Evolutionary conservation across 345 rosid genomes (phyloP).

Genomic region (Erucastrum elatum): DNA sequence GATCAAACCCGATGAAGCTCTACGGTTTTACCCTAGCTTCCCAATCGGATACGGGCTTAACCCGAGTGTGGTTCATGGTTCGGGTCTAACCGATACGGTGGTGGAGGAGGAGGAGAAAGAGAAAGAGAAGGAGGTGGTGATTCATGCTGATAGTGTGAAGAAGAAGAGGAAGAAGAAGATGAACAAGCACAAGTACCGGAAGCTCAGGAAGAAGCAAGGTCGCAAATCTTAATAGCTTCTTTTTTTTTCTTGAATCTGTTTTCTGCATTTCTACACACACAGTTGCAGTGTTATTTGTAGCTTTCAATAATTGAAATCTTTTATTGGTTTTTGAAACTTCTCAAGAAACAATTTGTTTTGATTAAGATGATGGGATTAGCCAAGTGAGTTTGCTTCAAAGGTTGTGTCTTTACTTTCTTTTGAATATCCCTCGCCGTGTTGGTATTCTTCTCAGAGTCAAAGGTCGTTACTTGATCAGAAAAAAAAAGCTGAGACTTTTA

Average conservation of each 20-base stretch:
- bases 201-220: slow-evolving; percentile 73
- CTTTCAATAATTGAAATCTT: background rate
- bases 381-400: background rate
- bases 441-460: slow-evolving; percentile 1
- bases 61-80: slow-evolving; percentile 16
- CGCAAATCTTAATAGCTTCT: slow-evolving; percentile 38
- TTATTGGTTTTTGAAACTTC: background rate
- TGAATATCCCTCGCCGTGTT: background rate
- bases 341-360: background rate
- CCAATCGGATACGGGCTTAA: slow-evolving; percentile 43
- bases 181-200: slow-evolving; percentile 91
- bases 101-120: slow-evolving; percentile 17
- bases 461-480: background rate
- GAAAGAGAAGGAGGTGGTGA: slow-evolving; percentile 9
- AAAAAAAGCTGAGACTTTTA: background rate
- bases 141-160: slow-evolving; percentile 85
- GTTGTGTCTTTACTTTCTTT: background rate
- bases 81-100: slow-evolving; percentile 8
- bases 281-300: background rate
- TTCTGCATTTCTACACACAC: background rate
- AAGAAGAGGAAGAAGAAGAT: slow-evolving; percentile 98
- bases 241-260: background rate
- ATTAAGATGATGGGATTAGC: background rate
- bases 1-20: background rate
- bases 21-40: slow-evolving; percentile 43